phyloP scores from a whole-genome alignment of 768 basidiomycete species.

The Hericium alpestre region DNA sequence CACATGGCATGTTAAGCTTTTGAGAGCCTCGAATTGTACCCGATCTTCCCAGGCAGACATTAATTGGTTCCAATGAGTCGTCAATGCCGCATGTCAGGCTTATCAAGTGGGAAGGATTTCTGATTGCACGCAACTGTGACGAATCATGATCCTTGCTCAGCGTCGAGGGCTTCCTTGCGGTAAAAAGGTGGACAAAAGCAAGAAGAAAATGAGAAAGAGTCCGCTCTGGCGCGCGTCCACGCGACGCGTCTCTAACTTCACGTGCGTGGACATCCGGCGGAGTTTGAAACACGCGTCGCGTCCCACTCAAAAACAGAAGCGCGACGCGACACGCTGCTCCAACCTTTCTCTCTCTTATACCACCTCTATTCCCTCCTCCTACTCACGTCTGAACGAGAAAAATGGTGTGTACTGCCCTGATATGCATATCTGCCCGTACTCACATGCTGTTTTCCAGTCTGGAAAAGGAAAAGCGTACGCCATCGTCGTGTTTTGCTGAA shows the following conservation, averaged over 20 bases:
- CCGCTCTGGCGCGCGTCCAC: neutral
- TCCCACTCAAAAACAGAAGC: neutral
- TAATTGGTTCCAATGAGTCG: too few species aligned
- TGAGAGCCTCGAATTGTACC: too few species aligned
- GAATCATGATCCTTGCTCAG: too few species aligned
- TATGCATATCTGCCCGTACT: too few species aligned
- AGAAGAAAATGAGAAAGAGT: neutral
- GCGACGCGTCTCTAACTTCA: neutral
- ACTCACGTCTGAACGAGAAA: neutral
- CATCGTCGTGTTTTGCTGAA: neutral
- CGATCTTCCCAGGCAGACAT: too few species aligned
- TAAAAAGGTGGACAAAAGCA: neutral
- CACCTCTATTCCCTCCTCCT: neutral
- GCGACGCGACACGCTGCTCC: neutral
- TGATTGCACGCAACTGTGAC: too few species aligned
- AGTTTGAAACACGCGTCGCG: constrained; percentile 4
- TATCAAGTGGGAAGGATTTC: too few species aligned
- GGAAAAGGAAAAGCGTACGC: constrained; percentile 4
- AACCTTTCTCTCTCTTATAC: neutral
- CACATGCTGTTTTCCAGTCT: neutral
- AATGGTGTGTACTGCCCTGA: neutral
- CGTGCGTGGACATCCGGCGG: neutral
- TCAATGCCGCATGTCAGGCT: too few species aligned
- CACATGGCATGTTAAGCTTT: too few species aligned
- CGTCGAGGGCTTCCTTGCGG: too few species aligned